Percentiles rank a stretch among this genome's conserved stretches.
phyloP scores from a whole-genome alignment of 345 rosid genomes.

The Salix purpurea region DNA sequence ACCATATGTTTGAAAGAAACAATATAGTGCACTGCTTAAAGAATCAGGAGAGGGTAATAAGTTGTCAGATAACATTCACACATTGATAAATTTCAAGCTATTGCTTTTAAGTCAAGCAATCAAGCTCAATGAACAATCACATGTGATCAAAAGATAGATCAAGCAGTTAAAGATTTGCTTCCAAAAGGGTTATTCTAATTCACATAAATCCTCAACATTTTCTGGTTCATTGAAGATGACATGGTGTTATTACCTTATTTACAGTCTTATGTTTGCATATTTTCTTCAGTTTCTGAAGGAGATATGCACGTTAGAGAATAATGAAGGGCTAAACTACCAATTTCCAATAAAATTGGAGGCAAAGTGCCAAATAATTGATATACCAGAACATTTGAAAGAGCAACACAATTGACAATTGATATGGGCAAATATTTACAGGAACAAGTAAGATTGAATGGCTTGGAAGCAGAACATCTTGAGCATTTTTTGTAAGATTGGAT shows the following conservation, averaged over 20 bases:
- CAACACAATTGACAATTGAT: background rate
- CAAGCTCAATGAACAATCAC: background rate
- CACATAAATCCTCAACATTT: background rate
- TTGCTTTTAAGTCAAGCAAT: background rate
- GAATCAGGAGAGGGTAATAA: no score
- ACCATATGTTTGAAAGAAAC: background rate
- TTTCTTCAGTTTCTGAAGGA: background rate
- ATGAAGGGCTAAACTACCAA: background rate
- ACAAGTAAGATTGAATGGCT: background rate
- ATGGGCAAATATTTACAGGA: background rate
- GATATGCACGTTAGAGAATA: background rate
- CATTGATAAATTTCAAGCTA: background rate
- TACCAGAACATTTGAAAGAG: background rate
- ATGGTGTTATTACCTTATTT: background rate
- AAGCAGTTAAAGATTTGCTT: background rate
- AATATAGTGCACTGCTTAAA: background rate
- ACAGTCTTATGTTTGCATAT: background rate
- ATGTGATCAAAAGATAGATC: background rate
- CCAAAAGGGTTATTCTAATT: background rate
- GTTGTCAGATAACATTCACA: no score
- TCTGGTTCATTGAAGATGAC: background rate
- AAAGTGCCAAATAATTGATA: background rate
- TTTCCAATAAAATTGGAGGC: background rate
- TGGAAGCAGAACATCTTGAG: background rate
- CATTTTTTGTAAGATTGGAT: background rate